Base-by-base conservation (phyloP, 805 yeast species). In the Ogataea minuta region DNA sequence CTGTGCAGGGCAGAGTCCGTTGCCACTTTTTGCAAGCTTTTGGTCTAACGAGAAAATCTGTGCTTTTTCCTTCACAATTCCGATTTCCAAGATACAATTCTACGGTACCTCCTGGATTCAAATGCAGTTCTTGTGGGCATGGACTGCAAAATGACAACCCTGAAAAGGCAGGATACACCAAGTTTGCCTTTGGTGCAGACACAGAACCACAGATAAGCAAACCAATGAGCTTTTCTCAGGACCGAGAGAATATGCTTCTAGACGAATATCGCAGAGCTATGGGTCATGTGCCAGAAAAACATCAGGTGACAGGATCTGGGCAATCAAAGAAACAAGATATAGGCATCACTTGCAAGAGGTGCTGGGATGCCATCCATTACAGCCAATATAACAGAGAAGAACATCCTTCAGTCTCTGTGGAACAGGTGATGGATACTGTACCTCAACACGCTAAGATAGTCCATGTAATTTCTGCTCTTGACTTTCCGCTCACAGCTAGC, bases 401-500 rank as follows among this genome's bases (percentile, higher is more conserved):
- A 10, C 68, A 64, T 15, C 55, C 57, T 24, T 56, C 56, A 7
- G 47, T 57, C 33, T 48, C 66, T 2, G 49, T 59, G 3, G 51
- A 57, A 1, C 58, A 62, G 4, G 59, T 71, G 2, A 36, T 67
- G 40, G 47, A 50, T 4, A 41, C 46, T 2, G 63, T 75, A 15
- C 87, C 80, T 2, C 52, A 50, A 3, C 49, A 59, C 23, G 71
- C 76, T 3, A 68, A 69, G 7, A 49, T 83, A 1, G 71, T 81
- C 2, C 80, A 83, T 53, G 77, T 84, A 1, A 65, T 82, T 8
- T 80, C 84, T 24, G 78, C 84, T 1, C 58, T 72, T 10, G 95
- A 86, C 48, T 85, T 86, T 54, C 96, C 96, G 1, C 62, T 82
- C 28, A 70, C 81, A 6, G 52, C 81, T 3, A 63, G 71, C 41